Conservation (phyloP, 805 yeast species). For the Torulaspora franciscae region DNA sequence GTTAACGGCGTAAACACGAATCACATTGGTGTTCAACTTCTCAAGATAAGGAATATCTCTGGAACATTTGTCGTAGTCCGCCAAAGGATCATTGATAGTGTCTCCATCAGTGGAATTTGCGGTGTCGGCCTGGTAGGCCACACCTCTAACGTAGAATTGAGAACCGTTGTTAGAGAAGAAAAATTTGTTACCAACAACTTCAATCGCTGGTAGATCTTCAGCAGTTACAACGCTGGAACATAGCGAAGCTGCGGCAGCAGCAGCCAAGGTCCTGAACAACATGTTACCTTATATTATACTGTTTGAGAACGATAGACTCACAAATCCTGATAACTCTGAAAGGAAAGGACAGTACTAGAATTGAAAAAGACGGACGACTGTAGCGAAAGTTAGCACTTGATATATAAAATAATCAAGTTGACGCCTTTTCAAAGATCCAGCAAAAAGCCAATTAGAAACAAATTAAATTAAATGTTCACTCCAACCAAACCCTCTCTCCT, state of each 20-base stretch:
- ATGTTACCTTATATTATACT: constrained; percentile 25
- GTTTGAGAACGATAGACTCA: not conserved
- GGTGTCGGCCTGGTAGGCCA: constrained; percentile 74
- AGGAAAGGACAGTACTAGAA: constrained; percentile 1
- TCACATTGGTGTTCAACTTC: constrained; percentile 58
- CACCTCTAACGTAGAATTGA: constrained; percentile 71
- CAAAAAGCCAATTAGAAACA: not conserved
- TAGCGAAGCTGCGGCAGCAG: constrained; percentile 34
- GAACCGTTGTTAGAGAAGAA: constrained; percentile 73
- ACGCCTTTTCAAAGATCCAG: not conserved
- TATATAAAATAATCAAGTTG: not conserved
- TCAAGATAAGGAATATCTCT: constrained; percentile 71
- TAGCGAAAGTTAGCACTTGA: constrained; percentile 6
- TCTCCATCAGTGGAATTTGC: constrained; percentile 43
- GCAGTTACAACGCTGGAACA: constrained; percentile 35
- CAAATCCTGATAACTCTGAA: not conserved
- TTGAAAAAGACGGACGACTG: not conserved
- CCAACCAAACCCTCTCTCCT: not conserved
- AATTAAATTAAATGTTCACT: not conserved
- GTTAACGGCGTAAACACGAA: constrained; percentile 74
- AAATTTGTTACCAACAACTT: constrained; percentile 72
- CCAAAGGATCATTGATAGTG: constrained; percentile 64
- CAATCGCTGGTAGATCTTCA: constrained; percentile 56
- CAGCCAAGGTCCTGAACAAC: constrained; percentile 36
- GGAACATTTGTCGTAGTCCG: constrained; percentile 54